A percentile compares a stretch with the other conserved stretches of the same genome.
These are phyloP conservation scores for Schizochytrium sp. DNA, from an alignment of 108 stramenopile genomes.

Conservation along the genomic window DNA sequence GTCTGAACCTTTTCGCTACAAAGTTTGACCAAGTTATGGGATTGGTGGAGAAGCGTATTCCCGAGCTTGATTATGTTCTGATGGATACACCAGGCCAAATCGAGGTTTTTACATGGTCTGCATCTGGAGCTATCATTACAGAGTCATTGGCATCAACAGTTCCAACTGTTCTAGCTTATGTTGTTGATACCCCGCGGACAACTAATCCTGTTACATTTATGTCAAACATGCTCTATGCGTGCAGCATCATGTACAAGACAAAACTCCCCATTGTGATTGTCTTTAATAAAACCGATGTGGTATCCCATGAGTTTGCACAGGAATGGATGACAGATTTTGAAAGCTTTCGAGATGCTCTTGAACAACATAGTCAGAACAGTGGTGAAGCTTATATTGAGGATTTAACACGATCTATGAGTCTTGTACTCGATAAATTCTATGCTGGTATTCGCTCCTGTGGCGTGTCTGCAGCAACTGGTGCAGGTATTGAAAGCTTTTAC, in stretches of 20 bases:
- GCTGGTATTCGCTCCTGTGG: constrained; percentile 84
- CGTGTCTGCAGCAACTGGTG: constrained; percentile 92
- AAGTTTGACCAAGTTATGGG: constrained; percentile 97
- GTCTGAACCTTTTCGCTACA: constrained; percentile 96
- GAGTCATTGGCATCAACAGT: constrained; percentile 91
- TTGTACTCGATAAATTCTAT: constrained; percentile 98
- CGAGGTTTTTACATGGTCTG: constrained; percentile 99
- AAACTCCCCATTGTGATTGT: constrained; percentile 91
- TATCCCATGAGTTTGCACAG: constrained; percentile 83
- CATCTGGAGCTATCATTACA: constrained; percentile 93
- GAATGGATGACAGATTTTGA: constrained; percentile 99
- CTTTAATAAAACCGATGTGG: constrained; percentile 95
- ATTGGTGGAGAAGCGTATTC: constrained; percentile 88
- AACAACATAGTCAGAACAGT: neutral
- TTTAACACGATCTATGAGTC: constrained; percentile 88
- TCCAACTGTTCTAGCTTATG: constrained; percentile 94
- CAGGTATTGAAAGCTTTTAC: constrained; percentile 92
- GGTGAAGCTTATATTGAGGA: constrained; percentile 87
- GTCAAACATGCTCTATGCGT: constrained; percentile 99
- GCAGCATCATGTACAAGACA: constrained; percentile 93
- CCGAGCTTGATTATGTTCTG: constrained; percentile 74
- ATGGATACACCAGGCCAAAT: constrained; percentile 99
- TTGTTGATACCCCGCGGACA: constrained; percentile 96
- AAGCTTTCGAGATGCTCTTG: constrained; percentile 90
- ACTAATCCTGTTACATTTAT: constrained; percentile 96